A percentile compares a stretch with the other conserved stretches of the same genome.
phyloP scores from a whole-genome alignment of 331 rosid species.

The Prunus yedoensis region DNA sequence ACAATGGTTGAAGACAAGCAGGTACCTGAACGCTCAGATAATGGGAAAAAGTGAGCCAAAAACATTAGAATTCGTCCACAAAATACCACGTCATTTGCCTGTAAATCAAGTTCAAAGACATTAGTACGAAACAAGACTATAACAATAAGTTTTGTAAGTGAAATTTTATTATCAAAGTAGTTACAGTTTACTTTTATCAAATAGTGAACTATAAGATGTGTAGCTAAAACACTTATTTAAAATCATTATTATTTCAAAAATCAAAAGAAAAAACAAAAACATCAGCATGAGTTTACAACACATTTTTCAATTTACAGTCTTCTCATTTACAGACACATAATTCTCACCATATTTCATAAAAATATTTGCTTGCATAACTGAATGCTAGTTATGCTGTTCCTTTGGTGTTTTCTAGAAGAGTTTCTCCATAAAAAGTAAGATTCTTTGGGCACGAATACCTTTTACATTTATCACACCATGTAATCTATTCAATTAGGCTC shows the following conservation, averaged over 20 bases:
- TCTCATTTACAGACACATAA: neutral
- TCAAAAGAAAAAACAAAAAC: neutral
- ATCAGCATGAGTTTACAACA: neutral
- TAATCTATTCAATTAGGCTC: neutral
- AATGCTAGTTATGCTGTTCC: too few relatives aligned
- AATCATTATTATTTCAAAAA: neutral
- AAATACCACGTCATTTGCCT: constrained; percentile 96
- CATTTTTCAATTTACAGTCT: neutral
- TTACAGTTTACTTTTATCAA: neutral
- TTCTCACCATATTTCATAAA: neutral
- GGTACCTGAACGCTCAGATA: constrained; percentile 95
- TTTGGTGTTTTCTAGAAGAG: too few relatives aligned
- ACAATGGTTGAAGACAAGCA: constrained; percentile 3
- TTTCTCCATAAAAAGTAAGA: too few relatives aligned
- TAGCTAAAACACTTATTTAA: neutral
- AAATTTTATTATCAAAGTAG: constrained; percentile 2
- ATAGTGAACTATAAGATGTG: neutral
- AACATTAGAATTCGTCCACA: constrained; percentile 98
- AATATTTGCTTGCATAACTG: too few relatives aligned
- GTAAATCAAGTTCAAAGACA: constrained; percentile 23
- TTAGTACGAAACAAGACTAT: neutral
- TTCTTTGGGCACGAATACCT: too few relatives aligned
- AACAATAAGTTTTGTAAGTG: neutral
- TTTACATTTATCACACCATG: too few relatives aligned
- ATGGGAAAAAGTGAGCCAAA: constrained; percentile 92